These are phyloP conservation scores for Penicillium psychrofluorescens DNA, from an alignment of 495 filamentous ascomycete species.

Conservation along the genomic window DNA sequence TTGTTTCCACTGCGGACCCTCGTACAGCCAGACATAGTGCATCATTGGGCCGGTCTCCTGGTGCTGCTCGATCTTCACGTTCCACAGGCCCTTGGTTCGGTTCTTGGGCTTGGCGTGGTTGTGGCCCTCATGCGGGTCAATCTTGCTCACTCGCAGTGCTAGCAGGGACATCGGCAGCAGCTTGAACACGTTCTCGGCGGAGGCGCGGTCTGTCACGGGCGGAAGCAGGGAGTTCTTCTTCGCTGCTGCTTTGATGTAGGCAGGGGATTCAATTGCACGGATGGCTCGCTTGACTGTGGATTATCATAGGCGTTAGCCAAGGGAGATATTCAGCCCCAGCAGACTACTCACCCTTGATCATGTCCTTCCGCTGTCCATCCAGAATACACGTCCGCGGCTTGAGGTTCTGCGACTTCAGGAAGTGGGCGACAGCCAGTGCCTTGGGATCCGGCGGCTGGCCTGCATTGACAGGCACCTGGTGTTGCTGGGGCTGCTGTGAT, in stretches of 20 bases:
- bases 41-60: constrained; percentile 85
- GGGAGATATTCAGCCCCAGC: background rate
- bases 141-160: constrained; percentile 81
- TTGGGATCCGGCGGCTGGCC: constrained; percentile 75
- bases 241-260: constrained; percentile 71
- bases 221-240: constrained; percentile 87
- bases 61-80: constrained; percentile 91
- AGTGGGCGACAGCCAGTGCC: constrained; percentile 84
- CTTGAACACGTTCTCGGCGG: constrained; percentile 89
- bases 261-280: constrained; percentile 81
- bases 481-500: constrained; percentile 31
- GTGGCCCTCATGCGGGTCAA: constrained; percentile 66
- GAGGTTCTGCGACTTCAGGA: constrained; percentile 73
- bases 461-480: constrained; percentile 51
- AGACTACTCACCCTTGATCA: constrained; percentile 72
- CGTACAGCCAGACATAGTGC: constrained; percentile 96
- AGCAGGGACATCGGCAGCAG: constrained; percentile 93
- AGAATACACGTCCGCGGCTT: constrained; percentile 90
- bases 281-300: constrained; percentile 88
- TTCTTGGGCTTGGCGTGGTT: constrained; percentile 75
- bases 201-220: constrained; percentile 74
- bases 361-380: constrained; percentile 94
- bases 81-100: constrained; percentile 93
- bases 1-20: constrained; percentile 86
- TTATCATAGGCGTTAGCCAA: background rate